Evolutionary conservation across 768 basidiomycete species (phyloP), one percentile per base, ranked within the genome.

Genomic region (Mycena pura): DNA sequence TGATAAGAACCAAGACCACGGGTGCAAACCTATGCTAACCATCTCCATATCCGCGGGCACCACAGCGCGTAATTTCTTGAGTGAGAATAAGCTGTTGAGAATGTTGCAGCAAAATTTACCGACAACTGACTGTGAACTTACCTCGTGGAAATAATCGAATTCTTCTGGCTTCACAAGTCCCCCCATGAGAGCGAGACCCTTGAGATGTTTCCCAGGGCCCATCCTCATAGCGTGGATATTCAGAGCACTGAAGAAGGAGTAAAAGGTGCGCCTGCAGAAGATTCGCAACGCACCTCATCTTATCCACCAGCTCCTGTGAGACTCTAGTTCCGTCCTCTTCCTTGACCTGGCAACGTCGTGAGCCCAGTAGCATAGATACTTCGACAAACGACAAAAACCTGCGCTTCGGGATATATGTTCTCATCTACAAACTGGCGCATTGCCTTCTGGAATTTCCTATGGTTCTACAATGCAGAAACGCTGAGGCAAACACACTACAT

Each of bases 131-230:
- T 22, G 48, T 14, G n/a, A 51, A 54, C 70, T 36, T 60, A 86
- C 86, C 76, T 90, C 89, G 73, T 96, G 93, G 84, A 96, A 96
- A 72, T 92, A 94, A 71, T 96, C 91, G 66, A 90, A 96, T 73
- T 89, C 87, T 73, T 96, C 93, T 2, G 94, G 92, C 64, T 84
- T 87, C 43, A 97, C 89, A 7, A 89, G 71, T 2, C 93, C 96
- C 52, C 84, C 86, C 83, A 95, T 88, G n/a, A 99, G 78, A 11
- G 76, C 84, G 15, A 86, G 83, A 5, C 96, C 96, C 72, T 90
- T 82, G 11, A 99, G 84, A 69, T 98, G 95, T 73, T 95, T 94
- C 21, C 94, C 95, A 9, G 96, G 96, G 21, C 96, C 96, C 78
- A 96, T 76, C 28, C 95, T 86, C 96, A 99, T 97, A 14, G 93